Evolutionary conservation across 176 grass and related monocot species (phyloP).

Genomic region (Olyra latifolia): DNA sequence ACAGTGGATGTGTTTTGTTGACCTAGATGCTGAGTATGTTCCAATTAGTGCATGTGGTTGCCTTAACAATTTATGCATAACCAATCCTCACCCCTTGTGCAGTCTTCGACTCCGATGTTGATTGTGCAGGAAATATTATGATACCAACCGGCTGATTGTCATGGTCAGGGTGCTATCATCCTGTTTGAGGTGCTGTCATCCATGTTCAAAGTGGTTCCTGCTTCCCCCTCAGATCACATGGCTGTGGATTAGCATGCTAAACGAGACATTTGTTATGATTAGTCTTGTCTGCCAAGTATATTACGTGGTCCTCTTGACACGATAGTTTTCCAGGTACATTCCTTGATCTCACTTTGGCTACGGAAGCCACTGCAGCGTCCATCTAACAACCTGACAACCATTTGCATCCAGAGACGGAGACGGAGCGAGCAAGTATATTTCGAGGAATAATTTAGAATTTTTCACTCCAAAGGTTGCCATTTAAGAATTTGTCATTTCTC

Average conservation of each 20-base stretch:
- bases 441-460: no score
- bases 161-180: background rate
- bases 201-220: slow-evolving; percentile 7
- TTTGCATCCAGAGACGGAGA: background rate
- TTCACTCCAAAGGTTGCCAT: no score
- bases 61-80: background rate
- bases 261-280: background rate
- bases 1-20: background rate
- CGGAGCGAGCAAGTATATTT: no score
- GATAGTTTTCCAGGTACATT: slow-evolving; percentile 1
- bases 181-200: background rate
- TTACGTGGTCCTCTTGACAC: background rate
- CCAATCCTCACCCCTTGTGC: background rate
- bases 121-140: background rate
- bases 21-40: background rate
- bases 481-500: no score
- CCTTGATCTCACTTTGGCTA: background rate
- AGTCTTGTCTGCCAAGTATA: background rate
- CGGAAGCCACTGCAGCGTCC: background rate
- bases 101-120: background rate
- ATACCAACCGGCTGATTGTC: background rate
- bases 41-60: background rate
- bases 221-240: slow-evolving; percentile 40
- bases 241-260: background rate
- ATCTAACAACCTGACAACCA: slow-evolving; percentile 5